Percentiles rank a stretch among this genome's conserved stretches.
Conservation (phyloP, 129 eudicot species). For the Chrysanthemum lavandulifolium region DNA sequence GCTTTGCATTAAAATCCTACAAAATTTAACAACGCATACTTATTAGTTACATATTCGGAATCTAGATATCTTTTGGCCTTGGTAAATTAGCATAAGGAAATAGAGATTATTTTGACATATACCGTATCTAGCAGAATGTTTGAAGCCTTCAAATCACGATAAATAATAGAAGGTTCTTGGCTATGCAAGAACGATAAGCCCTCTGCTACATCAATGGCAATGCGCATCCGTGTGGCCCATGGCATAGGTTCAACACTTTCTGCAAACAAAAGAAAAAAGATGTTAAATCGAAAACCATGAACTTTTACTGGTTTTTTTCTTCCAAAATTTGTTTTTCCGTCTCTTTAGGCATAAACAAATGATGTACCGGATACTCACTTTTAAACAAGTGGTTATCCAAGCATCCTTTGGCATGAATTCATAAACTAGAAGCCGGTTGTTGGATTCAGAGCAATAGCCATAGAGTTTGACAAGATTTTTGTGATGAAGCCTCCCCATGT, state of each 20-base stretch:
- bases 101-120: slow-evolving; percentile 15
- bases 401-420: slow-evolving; percentile 82
- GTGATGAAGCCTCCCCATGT: slow-evolving; percentile 61
- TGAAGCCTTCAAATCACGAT: slow-evolving; percentile 73
- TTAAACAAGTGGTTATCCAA: slow-evolving; percentile 69
- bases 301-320: background rate
- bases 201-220: slow-evolving; percentile 68
- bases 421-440: slow-evolving; percentile 56
- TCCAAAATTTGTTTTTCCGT: background rate
- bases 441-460: slow-evolving; percentile 68
- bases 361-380: slow-evolving; percentile 40
- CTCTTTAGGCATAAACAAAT: background rate
- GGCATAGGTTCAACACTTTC: slow-evolving; percentile 61
- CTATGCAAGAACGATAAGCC: slow-evolving; percentile 73
- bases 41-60: background rate
- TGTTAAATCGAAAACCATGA: background rate
- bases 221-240: slow-evolving; percentile 61
- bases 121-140: slow-evolving; percentile 74
- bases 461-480: slow-evolving; percentile 65
- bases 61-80: background rate
- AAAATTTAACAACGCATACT: slow-evolving; percentile 8
- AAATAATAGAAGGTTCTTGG: slow-evolving; percentile 53
- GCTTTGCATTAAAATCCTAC: slow-evolving; percentile 70
- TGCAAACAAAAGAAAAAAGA: slow-evolving; percentile 21
- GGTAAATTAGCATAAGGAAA: background rate